Evolutionary conservation across 2,329 filamentous ascomycete species (phyloP).

Genomic region (Acrocalymma vagum): DNA sequence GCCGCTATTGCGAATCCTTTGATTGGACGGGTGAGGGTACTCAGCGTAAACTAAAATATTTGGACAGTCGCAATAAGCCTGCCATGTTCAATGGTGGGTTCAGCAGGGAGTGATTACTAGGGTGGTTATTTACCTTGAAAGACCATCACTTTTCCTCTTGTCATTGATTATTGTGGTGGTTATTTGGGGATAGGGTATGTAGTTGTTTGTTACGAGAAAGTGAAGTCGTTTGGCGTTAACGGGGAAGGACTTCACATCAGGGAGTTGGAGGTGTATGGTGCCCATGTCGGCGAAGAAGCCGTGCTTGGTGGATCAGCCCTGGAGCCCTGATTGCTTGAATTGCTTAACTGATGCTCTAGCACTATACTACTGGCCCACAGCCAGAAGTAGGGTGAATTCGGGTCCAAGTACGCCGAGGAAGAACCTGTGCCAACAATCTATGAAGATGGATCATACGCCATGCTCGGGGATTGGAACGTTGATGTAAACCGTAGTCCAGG

Average conservation of each 20-base stretch:
- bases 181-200: slow-evolving; percentile 26
- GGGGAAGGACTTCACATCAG: slow-evolving; percentile 16
- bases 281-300: slow-evolving; percentile 32
- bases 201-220: slow-evolving; percentile 12
- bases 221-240: slow-evolving; percentile 21
- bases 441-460: slow-evolving; percentile 14
- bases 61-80: slow-evolving; percentile 12
- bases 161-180: slow-evolving; percentile 22
- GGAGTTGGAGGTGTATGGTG: slow-evolving; percentile 18
- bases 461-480: slow-evolving; percentile 42
- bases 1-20: slow-evolving; percentile 43
- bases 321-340: slow-evolving; percentile 17
- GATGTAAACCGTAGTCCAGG: slow-evolving; percentile 33
- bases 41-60: slow-evolving; percentile 16
- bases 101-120: slow-evolving; percentile 7
- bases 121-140: slow-evolving; percentile 18
- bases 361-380: slow-evolving; percentile 44
- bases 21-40: slow-evolving; percentile 12
- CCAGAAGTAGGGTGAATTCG: slow-evolving; percentile 42
- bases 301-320: slow-evolving; percentile 27
- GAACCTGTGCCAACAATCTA: slow-evolving; percentile 38
- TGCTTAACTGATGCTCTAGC: slow-evolving; percentile 34
- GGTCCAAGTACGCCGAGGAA: slow-evolving; percentile 44
- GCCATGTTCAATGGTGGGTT: slow-evolving; percentile 2
- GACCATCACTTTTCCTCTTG: slow-evolving; percentile 14